Conservation (phyloP, 352 stramenopile genomes). For the Globisporangium heterothallicum region DNA sequence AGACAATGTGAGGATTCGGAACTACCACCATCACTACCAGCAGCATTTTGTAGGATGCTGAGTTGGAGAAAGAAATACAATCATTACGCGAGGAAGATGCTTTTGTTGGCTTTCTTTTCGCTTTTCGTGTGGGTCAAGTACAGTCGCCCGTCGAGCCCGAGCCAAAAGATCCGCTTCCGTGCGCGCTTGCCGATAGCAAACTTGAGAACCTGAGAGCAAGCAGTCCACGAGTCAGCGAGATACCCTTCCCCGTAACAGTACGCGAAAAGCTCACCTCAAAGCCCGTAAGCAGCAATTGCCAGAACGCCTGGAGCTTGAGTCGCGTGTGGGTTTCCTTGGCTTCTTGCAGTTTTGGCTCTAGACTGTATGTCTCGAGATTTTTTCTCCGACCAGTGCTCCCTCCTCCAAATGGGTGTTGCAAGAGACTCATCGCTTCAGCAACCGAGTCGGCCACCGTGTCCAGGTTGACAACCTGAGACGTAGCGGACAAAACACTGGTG, state of each 20-base stretch:
- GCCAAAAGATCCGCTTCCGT: conserved; percentile 43
- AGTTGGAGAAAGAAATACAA: background rate
- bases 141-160: conserved; percentile 36
- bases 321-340: conserved; percentile 25
- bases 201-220: conserved; percentile 23
- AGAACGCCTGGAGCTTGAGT: conserved; percentile 45
- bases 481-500: conserved; percentile 21
- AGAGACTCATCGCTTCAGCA: conserved; percentile 26
- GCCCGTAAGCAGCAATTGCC: conserved; percentile 47
- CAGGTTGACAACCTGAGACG: conserved; percentile 17
- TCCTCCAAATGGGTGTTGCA: conserved; percentile 20
- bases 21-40: background rate
- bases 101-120: conserved; percentile 33
- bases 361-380: conserved; percentile 20
- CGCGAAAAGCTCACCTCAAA: conserved; percentile 26
- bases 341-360: conserved; percentile 19
- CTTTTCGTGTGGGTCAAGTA: conserved; percentile 37
- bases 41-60: too few relatives aligned
- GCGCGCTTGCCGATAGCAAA: conserved; percentile 44
- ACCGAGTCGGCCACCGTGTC: conserved; percentile 23
- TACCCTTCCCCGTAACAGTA: too few relatives aligned
- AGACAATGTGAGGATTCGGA: background rate
- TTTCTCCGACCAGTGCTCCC: conserved; percentile 8
- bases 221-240: background rate
- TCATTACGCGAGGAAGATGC: conserved; percentile 40